Evolutionary conservation across 352 stramenopile species (phyloP), one percentile per base, ranked within the genome.

Genomic region (Phytophthora constricta): DNA sequence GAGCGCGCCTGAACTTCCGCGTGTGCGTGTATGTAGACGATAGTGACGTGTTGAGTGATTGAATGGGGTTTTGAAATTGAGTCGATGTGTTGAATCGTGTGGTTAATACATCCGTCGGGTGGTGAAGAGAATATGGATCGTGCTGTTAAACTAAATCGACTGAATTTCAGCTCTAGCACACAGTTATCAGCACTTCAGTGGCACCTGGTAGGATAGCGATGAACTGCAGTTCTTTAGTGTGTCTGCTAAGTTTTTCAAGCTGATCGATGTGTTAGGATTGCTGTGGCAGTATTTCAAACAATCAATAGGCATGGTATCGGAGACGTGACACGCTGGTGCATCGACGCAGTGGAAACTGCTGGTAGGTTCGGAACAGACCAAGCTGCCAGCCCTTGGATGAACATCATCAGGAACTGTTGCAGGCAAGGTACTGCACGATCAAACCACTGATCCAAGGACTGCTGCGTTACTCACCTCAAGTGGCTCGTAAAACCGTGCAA

Each of bases 21-120:
- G n/a, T 42, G 34, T 42, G n/a, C 10, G n/a, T 42, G 34, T 42
- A 16, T 42, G 9, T 42, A 42, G 34, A 37, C 13, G 31, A 37
- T 37, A 37, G 34, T 42, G 34, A 52, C 25, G 46, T n/a, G 23
- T 37, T 55, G 34, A 42, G 34, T 42, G 34, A 42, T 17, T 42
- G 34, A 13, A 26, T 61, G 41, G 13, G 33, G 23, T 14, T 54
- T 42, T 10, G 14, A 42, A n/a, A n/a, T n/a, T n/a, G n/a, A n/a
- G n/a, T n/a, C n/a, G 34, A 5, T 16, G 3, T 42, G 34, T 16
- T 42, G 10, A 16, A 42, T 16, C n/a, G n/a, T 17, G 34, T 16
- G n/a, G 34, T 42, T 16, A 42, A 5, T 3, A 10, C 34, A 42
- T 42, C n/a, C 34, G n/a, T 37, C 31, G 31, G 31, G n/a, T n/a